Base-by-base conservation (phyloP, 345 rosid genomes). In the Excoecaria cochinchinensis region DNA sequence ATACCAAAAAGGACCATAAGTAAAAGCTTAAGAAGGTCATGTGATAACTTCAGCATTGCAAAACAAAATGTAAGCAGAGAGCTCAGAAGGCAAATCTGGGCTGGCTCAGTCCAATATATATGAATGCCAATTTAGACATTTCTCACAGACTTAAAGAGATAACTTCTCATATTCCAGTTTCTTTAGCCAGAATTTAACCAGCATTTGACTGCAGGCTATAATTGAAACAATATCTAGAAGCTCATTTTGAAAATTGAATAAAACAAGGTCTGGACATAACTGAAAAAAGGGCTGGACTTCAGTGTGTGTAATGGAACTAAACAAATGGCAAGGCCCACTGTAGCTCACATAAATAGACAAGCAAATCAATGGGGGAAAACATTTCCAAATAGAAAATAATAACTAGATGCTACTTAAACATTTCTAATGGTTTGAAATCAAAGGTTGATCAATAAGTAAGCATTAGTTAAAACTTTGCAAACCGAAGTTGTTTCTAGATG, bases 1-100 rank as follows among this genome's bases (percentile, higher is more conserved):
- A 4, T 11, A 76, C 78, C 76, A 76, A 73, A 77, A 83, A 78
- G 17, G 58, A 13, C 7, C 36, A 78, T 22, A 17, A 79, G 46
- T 76, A 58, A 51, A 72, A 58, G 64, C 53, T 73, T 44, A 53
- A 82, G 66, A 44, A 31, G 31, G 2, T 31, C 31, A 31, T 31
- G 31, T 31, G 31, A 2, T 1, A 31, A 77, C 24, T 78, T 69
- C 73, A 70, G 70, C 58, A 52, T 74, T 53, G 38, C 3, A n/a
- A 4, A 57, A 57, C 2, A 21, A 57, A 57, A 10, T 1, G 21
- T 25, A 22, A 58, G 4, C 13, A 58, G 8, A 58, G 8, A 21
- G 62, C 62, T 58, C 62, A n/a, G 8, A n/a, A 21, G 25, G 62
- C 25, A 58, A 5, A 8, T 58, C 25, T 58, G 8, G 62, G 13